Evolutionary conservation across 202 grass and related monocot genomes (phyloP), one percentile per base, ranked within the genome.

Genomic region (Digitaria exilis): DNA sequence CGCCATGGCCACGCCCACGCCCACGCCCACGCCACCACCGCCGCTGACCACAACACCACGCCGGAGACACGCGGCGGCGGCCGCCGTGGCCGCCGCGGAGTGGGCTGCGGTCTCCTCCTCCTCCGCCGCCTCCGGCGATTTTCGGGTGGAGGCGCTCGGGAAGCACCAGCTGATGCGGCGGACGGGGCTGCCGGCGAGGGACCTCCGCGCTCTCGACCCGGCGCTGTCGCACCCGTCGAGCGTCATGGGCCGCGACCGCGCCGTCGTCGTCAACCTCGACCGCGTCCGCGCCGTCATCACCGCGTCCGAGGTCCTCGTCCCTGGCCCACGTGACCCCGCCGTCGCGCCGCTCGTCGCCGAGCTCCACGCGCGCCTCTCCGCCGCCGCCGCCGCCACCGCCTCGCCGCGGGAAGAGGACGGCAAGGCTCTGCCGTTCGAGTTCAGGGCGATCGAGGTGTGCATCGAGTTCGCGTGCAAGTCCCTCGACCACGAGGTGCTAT

Each of bases 351-450:
- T 70, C 41, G 41, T 70, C 42, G 14, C 6, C 42, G 42, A 48
- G 13, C 67, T 70, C 42, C 14, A 22, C 14, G 42, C 42, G 14
- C 67, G 67, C 0, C 67, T 70, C 22, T 2, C 41, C n/a, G n/a
- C n/a, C n/a, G n/a, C n/a, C 66, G 22, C 11, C 65, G 14, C 16
- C 6, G 1, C 63, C 37, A 16, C 66, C n/a, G n/a, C n/a, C n/a
- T n/a, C n/a, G 11, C 65, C 65, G n/a, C 65, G 5, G 9, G 43
- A 43, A 5, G 59, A 43, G 17, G 21, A n/a, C n/a, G n/a, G 52
- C 17, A 91, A 88, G 75, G 66, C 9, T 19, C 51, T 87, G 39
- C 87, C 90, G 28, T 93, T 93, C 31, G 90, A 93, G 71, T 85
- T 93, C 54, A 85, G 79, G 37, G 90, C 84, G 34, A 80, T 92